Conservation (phyloP, 371 early-diverging fungal genomes). For the Furculomyces boomerangus region DNA sequence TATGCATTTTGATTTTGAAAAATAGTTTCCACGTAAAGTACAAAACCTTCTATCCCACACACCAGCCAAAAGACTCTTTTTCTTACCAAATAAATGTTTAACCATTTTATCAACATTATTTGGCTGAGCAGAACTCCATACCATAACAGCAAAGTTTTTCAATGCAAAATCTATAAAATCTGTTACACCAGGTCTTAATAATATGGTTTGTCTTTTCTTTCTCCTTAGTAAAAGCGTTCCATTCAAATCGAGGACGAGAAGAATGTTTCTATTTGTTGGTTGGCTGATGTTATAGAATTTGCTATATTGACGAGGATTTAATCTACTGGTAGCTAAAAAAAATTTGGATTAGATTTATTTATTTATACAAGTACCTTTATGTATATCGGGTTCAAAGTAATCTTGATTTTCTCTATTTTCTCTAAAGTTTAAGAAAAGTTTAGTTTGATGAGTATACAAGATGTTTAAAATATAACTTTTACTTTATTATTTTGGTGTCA, state of each 20-base stretch:
- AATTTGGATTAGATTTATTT: no score
- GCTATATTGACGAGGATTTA: no score
- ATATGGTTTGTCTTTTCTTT: conserved; percentile 20
- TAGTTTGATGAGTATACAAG: no score
- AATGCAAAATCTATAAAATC: conserved; percentile 42
- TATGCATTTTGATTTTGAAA: conserved; percentile 30
- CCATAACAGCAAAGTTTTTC: conserved; percentile 43
- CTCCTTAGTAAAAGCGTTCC: conserved; percentile 35
- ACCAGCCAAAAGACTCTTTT: conserved; percentile 22
- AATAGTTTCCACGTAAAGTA: conserved; percentile 27
- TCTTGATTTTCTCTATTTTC: no score
- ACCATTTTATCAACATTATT: conserved; percentile 38
- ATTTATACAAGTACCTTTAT: no score
- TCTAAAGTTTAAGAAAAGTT: no score
- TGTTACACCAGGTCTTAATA: conserved; percentile 31
- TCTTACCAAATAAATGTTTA: conserved; percentile 24
- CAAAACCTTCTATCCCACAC: conserved; percentile 45
- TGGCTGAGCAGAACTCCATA: conserved; percentile 59
- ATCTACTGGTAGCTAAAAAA: no score
- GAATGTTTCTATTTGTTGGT: conserved; percentile 7
- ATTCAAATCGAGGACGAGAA: conserved; percentile 54
- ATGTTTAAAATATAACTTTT: no score
- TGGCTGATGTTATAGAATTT: not conserved
- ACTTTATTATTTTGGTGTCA: no score
- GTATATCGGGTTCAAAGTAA: no score